Conservation (phyloP, 306 rosid genomes). For the Cicer cuneatum region DNA sequence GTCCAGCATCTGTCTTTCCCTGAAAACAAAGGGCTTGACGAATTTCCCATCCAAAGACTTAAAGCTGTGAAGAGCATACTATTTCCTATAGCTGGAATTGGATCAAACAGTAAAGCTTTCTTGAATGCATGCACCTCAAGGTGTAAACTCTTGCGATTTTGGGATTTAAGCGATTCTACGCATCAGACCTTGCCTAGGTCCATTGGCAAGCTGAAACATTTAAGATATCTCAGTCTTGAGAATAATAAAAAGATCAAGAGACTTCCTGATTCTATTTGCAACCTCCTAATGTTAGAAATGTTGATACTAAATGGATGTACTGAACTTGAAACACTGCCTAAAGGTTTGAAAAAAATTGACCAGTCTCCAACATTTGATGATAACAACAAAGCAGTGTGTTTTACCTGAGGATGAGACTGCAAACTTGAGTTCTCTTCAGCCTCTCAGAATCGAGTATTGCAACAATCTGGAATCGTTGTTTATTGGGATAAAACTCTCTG, state of each 20-base stretch:
- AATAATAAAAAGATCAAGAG: constrained; percentile 35
- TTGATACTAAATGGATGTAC: constrained; percentile 32
- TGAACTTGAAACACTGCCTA: constrained; percentile 40
- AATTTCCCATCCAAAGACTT: background rate
- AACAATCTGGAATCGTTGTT: constrained; percentile 28
- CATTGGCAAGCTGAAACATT: constrained; percentile 17
- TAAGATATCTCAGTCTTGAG: constrained; percentile 23
- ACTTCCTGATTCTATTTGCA: constrained; percentile 45
- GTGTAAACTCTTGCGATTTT: background rate
- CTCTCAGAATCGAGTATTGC: constrained; percentile 16
- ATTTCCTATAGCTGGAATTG: constrained; percentile 8
- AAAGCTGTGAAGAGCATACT: constrained; percentile 6
- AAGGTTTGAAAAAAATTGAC: background rate
- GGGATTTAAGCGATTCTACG: constrained; percentile 35
- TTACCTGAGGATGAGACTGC: constrained; percentile 38
- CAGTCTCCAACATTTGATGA: constrained; percentile 37
- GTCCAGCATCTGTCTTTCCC: constrained; percentile 21
- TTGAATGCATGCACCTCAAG: background rate
- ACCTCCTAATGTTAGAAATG: constrained; percentile 43
- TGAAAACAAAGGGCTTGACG: background rate
- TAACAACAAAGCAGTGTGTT: constrained; percentile 30
- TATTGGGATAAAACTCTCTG: background rate
- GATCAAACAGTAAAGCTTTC: background rate
- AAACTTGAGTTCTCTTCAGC: constrained; percentile 32
- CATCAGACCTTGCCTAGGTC: background rate